Evolutionary conservation across 2,329 filamentous ascomycete genomes (phyloP), one percentile per base, ranked within the genome.

Genomic region (Acephala macrosclerotiorum): DNA sequence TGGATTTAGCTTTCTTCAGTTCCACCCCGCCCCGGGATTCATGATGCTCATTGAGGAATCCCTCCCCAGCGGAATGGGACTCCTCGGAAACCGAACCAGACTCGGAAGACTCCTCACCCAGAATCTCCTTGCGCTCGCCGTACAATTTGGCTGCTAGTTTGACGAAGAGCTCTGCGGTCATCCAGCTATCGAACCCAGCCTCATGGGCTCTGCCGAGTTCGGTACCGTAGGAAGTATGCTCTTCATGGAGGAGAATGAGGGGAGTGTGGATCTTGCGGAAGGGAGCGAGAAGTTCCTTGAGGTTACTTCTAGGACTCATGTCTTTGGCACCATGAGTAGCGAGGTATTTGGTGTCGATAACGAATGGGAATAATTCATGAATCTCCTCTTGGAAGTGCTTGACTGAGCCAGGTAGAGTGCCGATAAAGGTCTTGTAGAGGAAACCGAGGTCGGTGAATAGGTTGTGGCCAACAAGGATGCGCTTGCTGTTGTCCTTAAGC

Each of bases 391-490:
- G 78, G 71, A 91, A 91, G 25, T 83, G 83, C 2, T 81, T 78
- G 1, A 89, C 75, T 0, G 79, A 84, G 2, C 79, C 76, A 0
- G 89, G 89, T 1, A 91, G 77, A 1, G 77, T 68, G 0, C 86
- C 86, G 58, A 90, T 80, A 74, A 91, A 91, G 1, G 82, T 84
- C n/a, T 80, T 77, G 74, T 90, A 88, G 40, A 91, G 76, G 71
- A 90, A 90, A 40, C 87, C 82, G 2, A 91, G 79, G 70, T 91
- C 88, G 1, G 84, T 83, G 68, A 91, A 86, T 65, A 87, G 80
- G 70, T 91, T 91, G 77, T 91, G 88, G 0, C 88, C 88, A 2
- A 91, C 81, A 0, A 91, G 71, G 0, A 87, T 69, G 0, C 77
- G 80, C 1, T 66, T 68, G 14, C 69, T 71, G 38, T 42, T 14